A percentile compares a stretch with the other conserved stretches of the same genome.
Evolutionary conservation across 1,139 yeast genomes (phyloP).

Genomic region (Meyerozyma elateridarum): DNA sequence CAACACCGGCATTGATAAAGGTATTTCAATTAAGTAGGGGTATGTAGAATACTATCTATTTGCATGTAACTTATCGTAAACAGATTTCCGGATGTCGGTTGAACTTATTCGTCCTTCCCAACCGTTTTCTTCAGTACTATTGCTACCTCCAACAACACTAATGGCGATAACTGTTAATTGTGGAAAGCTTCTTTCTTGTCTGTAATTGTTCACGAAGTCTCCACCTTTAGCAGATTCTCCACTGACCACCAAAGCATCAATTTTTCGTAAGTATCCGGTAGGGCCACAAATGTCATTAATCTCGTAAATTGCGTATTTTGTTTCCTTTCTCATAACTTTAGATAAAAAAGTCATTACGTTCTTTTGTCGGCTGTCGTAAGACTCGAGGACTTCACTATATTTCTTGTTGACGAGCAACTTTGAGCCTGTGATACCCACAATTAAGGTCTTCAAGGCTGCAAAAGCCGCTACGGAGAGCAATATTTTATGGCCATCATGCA

Average conservation of each 20-base stretch:
- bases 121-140: constrained; percentile 36
- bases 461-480: constrained; percentile 71
- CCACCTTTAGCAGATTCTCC: constrained; percentile 80
- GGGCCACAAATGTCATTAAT: constrained; percentile 93
- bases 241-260: constrained; percentile 78
- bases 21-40: constrained; percentile 45
- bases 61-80: constrained; percentile 9
- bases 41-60: no score
- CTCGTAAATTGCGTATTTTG: constrained; percentile 42
- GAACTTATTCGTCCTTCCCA: constrained; percentile 82
- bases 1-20: constrained; percentile 48
- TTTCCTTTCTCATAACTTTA: constrained; percentile 45
- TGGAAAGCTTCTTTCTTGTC: constrained; percentile 54
- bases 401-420: constrained; percentile 70
- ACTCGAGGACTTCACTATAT: constrained; percentile 60
- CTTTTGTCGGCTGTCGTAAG: constrained; percentile 47
- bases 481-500: constrained; percentile 94
- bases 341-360: background rate
- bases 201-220: constrained; percentile 56
- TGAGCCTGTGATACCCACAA: constrained; percentile 85
- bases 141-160: constrained; percentile 62
- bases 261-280: constrained; percentile 70
- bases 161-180: constrained; percentile 55
- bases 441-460: constrained; percentile 48
- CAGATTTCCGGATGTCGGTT: constrained; percentile 45